These are phyloP conservation scores for Salmacisia buchloeana DNA, from an alignment of 1,284 basidiomycete species.

Conservation along the genomic window DNA sequence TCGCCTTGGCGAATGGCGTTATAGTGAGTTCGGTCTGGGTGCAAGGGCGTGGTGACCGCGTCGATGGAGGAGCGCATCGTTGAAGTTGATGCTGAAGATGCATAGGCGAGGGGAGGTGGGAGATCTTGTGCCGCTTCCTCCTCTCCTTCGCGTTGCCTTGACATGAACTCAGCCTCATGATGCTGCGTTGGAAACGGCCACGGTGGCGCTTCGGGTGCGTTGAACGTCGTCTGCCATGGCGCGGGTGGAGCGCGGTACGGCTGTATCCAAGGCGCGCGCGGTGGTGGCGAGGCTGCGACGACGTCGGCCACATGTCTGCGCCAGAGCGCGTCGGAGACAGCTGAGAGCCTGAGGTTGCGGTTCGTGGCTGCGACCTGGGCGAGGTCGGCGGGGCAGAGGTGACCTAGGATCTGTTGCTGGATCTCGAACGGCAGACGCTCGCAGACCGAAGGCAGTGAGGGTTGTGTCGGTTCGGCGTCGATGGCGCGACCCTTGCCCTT, in stretches of 20 bases:
- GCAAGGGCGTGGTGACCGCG: background rate
- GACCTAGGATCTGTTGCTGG: background rate
- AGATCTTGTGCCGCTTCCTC: no score
- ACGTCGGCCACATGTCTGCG: background rate
- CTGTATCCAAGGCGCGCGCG: background rate
- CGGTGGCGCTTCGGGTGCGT: background rate
- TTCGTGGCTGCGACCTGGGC: background rate
- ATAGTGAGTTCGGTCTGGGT: background rate
- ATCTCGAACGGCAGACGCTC: background rate
- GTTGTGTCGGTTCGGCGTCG: background rate
- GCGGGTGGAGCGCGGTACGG: background rate
- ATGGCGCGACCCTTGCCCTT: background rate
- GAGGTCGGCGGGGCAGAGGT: background rate
- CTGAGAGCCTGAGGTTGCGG: background rate
- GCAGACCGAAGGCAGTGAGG: background rate
- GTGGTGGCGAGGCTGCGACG: background rate
- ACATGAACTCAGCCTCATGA: no score
- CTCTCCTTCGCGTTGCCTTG: no score
- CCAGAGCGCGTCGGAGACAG: background rate
- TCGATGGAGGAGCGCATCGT: background rate
- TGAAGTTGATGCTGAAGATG: background rate
- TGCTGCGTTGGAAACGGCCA: background rate
- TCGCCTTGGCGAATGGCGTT: background rate
- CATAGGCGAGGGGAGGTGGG: background rate
- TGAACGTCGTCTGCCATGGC: background rate